Base-by-base conservation (phyloP, 495 filamentous ascomycete species). In the Hypoxylon lienhwacheense region DNA sequence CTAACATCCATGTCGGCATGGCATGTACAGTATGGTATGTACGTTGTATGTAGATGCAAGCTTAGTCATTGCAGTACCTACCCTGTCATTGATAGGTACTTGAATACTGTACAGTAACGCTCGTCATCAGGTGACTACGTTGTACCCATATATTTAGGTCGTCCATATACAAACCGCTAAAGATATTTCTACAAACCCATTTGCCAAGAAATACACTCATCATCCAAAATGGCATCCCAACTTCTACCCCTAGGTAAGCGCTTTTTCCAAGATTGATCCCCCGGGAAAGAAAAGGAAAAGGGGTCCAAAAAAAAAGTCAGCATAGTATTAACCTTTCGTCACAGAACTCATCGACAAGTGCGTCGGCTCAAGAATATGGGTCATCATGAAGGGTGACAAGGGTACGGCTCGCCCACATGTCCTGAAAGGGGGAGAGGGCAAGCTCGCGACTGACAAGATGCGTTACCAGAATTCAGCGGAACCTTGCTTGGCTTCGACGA, bases 381-480 rank as follows among this genome's bases (percentile, higher is more conserved):
- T 98, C 49, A 82, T 98, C 70, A 97, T 97, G 93, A 97, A 97
- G 74, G 89, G 90, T 54, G 93, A 97, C 71, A 97, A 97, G 77
- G 93, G 93, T 87, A 68, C 58, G 50, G n/a, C 3, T 29, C 17
- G 29, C 33, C 32, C 17, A 24, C 43, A 11, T 12, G 16, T 39
- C 22, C 14, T 25, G 11, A 19, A 20, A 8, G 25, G 25, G 8
- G 6, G 19, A n/a, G 11, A 28, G 25, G 8, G 6, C 20, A n/a
- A 26, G 24, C 15, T 11, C 17, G 26, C 39, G 36, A 22, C 66
- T 65, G 55, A 66, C 37, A 14, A 25, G 6, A 34, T 25, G 11
- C 4, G 16, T 25, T 15, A 19, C 47, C 59, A 97, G 93, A 98
- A 68, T 97, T 97, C 74, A 85, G 87, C 45, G 93, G 93, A 31